These are phyloP conservation scores for Stagonosporopsis cucurbitacearum DNA, from an alignment of 2,329 filamentous ascomycete genomes.

Conservation along the genomic window DNA sequence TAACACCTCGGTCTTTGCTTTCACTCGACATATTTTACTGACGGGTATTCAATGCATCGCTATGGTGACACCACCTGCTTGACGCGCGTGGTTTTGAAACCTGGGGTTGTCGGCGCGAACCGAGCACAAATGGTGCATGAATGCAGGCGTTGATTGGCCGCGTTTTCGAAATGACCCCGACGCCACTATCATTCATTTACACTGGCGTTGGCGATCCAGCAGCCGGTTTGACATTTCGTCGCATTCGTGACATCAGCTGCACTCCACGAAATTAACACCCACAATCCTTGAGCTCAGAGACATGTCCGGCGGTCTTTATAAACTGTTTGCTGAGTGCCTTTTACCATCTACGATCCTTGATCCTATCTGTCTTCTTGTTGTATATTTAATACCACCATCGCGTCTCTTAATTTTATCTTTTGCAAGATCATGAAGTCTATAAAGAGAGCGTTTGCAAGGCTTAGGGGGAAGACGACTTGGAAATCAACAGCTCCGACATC, in stretches of 20 bases:
- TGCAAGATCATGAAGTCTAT: conserved; percentile 34
- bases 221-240: conserved; percentile 26
- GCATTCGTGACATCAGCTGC: conserved; percentile 45
- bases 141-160: conserved; percentile 25
- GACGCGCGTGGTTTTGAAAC: conserved; percentile 27
- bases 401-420: conserved; percentile 7
- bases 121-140: conserved; percentile 25
- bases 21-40: background rate
- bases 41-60: background rate
- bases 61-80: conserved; percentile 24
- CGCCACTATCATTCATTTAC: conserved; percentile 23
- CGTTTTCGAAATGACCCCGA: conserved; percentile 23
- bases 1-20: background rate
- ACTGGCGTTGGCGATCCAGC: conserved; percentile 25
- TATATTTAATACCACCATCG: conserved; percentile 13
- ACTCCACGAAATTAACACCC: conserved; percentile 24
- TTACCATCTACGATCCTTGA: conserved; percentile 1
- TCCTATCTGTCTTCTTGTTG: background rate
- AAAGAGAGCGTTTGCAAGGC: conserved; percentile 36
- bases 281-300: conserved; percentile 19
- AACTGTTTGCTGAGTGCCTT: conserved; percentile 12
- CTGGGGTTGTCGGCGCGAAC: conserved; percentile 20
- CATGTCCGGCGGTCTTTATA: conserved; percentile 25
- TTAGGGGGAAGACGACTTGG: conserved; percentile 22
- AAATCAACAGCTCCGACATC: background rate